Conservation (phyloP, 2,329 filamentous ascomycete species). For the Trichophyton simii region DNA sequence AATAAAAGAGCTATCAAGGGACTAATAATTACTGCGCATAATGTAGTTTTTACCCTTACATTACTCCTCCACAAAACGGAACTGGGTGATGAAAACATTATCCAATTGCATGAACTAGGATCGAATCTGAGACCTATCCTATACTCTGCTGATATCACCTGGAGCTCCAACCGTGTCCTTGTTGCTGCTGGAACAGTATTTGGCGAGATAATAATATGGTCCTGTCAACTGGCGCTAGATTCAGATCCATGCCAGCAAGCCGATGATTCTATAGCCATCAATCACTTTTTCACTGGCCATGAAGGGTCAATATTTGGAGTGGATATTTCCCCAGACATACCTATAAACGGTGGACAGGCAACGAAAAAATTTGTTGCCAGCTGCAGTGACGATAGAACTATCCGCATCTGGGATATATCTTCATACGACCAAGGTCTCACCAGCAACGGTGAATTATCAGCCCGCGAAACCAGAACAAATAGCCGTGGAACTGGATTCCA, state of each 20-base stretch:
- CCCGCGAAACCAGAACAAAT: not conserved
- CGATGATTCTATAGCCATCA: constrained; percentile 29
- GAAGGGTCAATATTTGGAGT: constrained; percentile 93
- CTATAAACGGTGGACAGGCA: constrained; percentile 24
- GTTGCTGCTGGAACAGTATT: constrained; percentile 87
- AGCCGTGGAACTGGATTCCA: constrained; percentile 52
- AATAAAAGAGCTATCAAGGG: constrained; percentile 29
- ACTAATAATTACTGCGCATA: constrained; percentile 72
- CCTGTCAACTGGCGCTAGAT: constrained; percentile 37
- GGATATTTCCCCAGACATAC: constrained; percentile 52
- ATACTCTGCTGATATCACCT: constrained; percentile 67
- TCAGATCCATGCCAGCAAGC: constrained; percentile 8
- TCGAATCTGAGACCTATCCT: constrained; percentile 61
- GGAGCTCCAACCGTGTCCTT: constrained; percentile 51
- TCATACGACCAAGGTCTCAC: constrained; percentile 38
- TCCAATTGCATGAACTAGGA: constrained; percentile 31
- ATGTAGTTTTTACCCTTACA: constrained; percentile 53
- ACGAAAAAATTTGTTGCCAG: constrained; percentile 60
- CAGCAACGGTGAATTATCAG: constrained; percentile 16
- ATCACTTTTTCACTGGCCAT: constrained; percentile 54
- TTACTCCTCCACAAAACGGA: constrained; percentile 12
- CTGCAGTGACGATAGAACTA: constrained; percentile 88
- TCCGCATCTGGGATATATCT: constrained; percentile 71
- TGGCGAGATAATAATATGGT: constrained; percentile 87
- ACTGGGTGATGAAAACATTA: constrained; percentile 15